Percentiles rank a stretch among this genome's conserved stretches.
Conservation (phyloP, 1,284 basidiomycete genomes). For the Omphalotus olearius region DNA sequence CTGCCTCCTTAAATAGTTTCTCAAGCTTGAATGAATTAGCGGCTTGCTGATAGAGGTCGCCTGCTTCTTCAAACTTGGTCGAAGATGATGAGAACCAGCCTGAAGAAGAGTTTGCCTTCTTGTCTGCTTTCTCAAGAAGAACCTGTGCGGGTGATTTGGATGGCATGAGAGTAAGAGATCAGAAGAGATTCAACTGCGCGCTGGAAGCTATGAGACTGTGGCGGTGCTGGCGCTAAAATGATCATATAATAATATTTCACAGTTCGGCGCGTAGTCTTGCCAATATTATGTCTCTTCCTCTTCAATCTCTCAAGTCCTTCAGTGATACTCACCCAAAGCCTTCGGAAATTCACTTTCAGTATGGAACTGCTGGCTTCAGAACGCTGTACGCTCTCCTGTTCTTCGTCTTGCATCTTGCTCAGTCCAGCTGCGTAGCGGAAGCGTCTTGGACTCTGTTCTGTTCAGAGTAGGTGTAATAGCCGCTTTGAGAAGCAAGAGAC, state of each 20-base stretch:
- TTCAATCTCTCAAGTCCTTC: conserved; percentile 41
- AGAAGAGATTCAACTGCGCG: not conserved
- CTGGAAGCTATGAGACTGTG: conserved; percentile 3
- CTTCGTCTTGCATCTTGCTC: conserved; percentile 5
- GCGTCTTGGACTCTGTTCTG: conserved; percentile 85
- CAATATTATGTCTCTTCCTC: conserved; percentile 30
- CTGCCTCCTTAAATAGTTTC: conserved; percentile 87
- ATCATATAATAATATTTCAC: not conserved
- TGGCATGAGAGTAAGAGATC: conserved; percentile 34
- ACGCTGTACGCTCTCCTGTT: conserved; percentile 64
- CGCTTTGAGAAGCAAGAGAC: conserved; percentile 83
- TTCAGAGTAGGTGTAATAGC: conserved; percentile 93
- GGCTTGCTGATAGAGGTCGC: conserved; percentile 91
- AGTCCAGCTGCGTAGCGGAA: conserved; percentile 50
- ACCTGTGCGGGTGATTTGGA: conserved; percentile 64
- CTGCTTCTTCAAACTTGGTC: conserved; percentile 89
- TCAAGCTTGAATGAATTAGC: conserved; percentile 96
- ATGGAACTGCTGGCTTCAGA: conserved; percentile 95
- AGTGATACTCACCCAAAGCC: conserved; percentile 64
- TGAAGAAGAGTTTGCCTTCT: conserved; percentile 80
- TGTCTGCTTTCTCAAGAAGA: conserved; percentile 84
- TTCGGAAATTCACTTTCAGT: conserved; percentile 65
- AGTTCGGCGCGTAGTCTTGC: not conserved
- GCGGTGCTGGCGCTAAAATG: conserved; percentile 7
- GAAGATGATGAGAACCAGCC: conserved; percentile 85